Base-by-base conservation (phyloP, 306 rosid genomes). In the Malus orientalis region DNA sequence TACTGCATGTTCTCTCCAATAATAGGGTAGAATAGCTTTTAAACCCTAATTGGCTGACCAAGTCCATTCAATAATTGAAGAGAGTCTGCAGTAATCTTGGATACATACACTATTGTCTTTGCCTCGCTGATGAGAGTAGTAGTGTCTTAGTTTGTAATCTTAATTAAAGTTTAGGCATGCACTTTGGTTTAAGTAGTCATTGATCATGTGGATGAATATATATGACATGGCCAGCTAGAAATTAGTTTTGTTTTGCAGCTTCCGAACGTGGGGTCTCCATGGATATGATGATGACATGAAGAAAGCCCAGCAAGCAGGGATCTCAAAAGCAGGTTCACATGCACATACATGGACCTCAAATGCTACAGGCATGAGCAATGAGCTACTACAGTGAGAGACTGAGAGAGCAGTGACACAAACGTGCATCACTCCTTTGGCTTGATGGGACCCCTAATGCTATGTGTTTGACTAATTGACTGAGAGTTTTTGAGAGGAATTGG, bases 271-370 rank as follows among this genome's bases (percentile, higher is more conserved):
- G 55, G 74, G 72, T 23, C 36, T 72, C 19, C 38, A 47, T 40
- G 75, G 74, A n/a, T 51, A 62, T 79, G 79, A 80, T 77, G 79
- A 80, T 57, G 78, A 76, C 85, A 82, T 75, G 60, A 70, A 44
- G 77, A 71, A 63, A 74, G 66, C 66, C 25, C 14, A 74, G 66
- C 66, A 20, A 22, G 27, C 70, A 82, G 20, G 77, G 65, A 77
- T 57, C 59, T 79, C 36, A 60, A 30, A 75, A 76, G 82, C 81
- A 76, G 73, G 75, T 66, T 86, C 85, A 79, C 84, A 81, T 82
- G 84, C 77, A 69, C 14, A 77, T 42, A 79, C 81, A 76, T 78
- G 79, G 75, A 84, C 47, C 76, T 77, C 77, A 84, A 69, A 85
- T 78, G 85, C 59, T 72, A 76, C 79, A 62, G 82, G 83, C 85